Percentiles rank a stretch among this genome's conserved stretches.
Conservation (phyloP, 2,329 filamentous ascomycete genomes). For the Fusarium brachygibbosum region DNA sequence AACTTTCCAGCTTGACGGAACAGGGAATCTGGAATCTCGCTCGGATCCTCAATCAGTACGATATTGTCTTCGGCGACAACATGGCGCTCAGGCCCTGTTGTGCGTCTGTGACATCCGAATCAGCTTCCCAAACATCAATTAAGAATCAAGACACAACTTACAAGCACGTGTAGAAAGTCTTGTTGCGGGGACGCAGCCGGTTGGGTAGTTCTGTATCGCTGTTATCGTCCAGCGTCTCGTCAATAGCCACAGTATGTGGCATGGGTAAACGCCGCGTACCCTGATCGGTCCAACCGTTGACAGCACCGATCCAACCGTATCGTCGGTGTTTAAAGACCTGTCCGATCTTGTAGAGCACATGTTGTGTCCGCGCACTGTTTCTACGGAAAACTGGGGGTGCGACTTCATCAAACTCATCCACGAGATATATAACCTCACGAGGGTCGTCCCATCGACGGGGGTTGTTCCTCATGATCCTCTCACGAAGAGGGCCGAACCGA, state of each 20-base stretch:
- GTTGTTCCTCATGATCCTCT: constrained; percentile 48
- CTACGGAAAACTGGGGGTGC: constrained; percentile 55
- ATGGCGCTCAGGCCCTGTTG: constrained; percentile 53
- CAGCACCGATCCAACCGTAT: constrained; percentile 83
- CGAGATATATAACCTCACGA: constrained; percentile 50
- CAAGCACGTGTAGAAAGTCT: constrained; percentile 85
- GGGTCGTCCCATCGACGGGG: constrained; percentile 50
- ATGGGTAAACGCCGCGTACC: constrained; percentile 48
- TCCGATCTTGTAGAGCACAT: constrained; percentile 74
- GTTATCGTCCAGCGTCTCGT: constrained; percentile 47
- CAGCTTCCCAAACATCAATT: constrained; percentile 5
- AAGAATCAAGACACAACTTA: constrained; percentile 63
- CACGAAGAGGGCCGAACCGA: constrained; percentile 53
- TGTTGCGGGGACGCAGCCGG: constrained; percentile 48
- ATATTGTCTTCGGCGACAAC: constrained; percentile 80
- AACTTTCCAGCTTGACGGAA: constrained; percentile 82
- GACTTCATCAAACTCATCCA: constrained; percentile 61
- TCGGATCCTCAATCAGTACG: constrained; percentile 65
- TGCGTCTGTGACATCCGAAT: constrained; percentile 46
- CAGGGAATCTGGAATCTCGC: constrained; percentile 67
- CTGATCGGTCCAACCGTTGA: constrained; percentile 86
- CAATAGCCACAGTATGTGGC: constrained; percentile 47
- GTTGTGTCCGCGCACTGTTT: constrained; percentile 41
- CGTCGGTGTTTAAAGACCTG: constrained; percentile 87
- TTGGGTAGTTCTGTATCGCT: constrained; percentile 49